Base-by-base conservation (phyloP, 2,329 filamentous ascomycete species). In the Alternaria brassicae region DNA sequence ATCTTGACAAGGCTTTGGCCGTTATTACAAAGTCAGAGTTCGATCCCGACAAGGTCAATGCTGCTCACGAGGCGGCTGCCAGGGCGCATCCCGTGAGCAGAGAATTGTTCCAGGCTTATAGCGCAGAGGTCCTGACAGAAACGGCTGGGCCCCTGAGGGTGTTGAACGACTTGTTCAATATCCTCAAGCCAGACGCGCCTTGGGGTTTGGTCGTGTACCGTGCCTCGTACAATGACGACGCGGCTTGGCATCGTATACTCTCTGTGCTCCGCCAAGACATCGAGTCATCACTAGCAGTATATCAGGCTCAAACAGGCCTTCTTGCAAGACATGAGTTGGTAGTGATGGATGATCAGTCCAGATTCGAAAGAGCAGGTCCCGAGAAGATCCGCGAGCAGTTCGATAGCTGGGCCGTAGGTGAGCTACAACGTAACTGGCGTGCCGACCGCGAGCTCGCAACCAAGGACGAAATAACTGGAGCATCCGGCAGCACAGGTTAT, bases 381-480 rank as follows among this genome's bases (percentile, higher is more conserved):
- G 37, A 52, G 28, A n/a, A 42, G 28, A 52, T 52, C 39, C 49
- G 39, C 27, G 19, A 52, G 49, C 49, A 52, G 34, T 52, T 52
- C 19, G 7, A 52, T 6, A 34, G 25, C n/a, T 52, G 37, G 49
- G 21, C 49, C 9, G 27, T 52, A 28, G 49, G 42, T 17, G 37
- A 52, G 28, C 39, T 52, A 52, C 49, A 21, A 34, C 49, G 49
- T 52, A 52, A 52, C 27, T 52, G 37, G 19, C 49, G 49, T 52
- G 28, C 27, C 39, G 39, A 52, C 28, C 27, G 28, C 27, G 28
- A 42, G 49, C 19, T 27, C 8, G 37, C 25, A 27, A 19, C 27
- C 7, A 25, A 42, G 37, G 19, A 42, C 19, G 19, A 25, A 25
- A 32, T 41, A 25, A 52, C 13, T 52, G 23, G 48, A 23, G n/a